Evolutionary conservation across 305 asterid species (phyloP), one percentile per base, ranked within the genome.

Genomic region (Euphrasia arctica): DNA sequence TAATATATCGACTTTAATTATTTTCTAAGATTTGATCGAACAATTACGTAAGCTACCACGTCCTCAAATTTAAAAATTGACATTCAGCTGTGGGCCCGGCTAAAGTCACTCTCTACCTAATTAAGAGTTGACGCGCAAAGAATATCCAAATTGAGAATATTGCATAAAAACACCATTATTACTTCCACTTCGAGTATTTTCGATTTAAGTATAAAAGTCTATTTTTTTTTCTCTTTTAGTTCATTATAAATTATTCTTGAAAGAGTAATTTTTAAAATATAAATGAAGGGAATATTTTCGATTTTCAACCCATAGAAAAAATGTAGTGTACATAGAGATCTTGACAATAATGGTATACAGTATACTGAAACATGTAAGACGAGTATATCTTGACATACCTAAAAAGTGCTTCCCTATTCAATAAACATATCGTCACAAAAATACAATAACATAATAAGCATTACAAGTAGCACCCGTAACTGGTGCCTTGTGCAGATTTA

Each of bases 51-150:
- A 55, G 36, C 54, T 25, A 49, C 42, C 32, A 39, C 43, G 9
- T 56, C 49, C 32, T 52, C 32, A 47, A 18, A 18, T 18, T 14
- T n/a, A n/a, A n/a, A 43, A 55, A 22, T 66, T 9, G 9, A 0
- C 63, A 50, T 60, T 29, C 4, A 29, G 32, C 32, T 4, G 32
- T 29, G 32, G 32, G 32, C 32, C 32, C 32, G 2, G 27, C 81
- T 85, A 86, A 68, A 89, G 52, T 8, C 97, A 82, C 64, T 88
- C 74, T 80, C 99, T 93, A 41, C 99, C 97, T 18, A 93, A 93
- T 67, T 86, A 92, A 42, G 79, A 79, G 72, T 41, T 41, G 47
- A 31, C 4, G 34, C 34, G 34, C 34, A 1, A 31, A 31, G 34
- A 31, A 31, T 31, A 4, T 3, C 3, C 34, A 31, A 31, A 31